These are phyloP conservation scores for Aspergillus cejpii DNA, from an alignment of 2,329 filamentous ascomycete genomes.

Conservation along the genomic window DNA sequence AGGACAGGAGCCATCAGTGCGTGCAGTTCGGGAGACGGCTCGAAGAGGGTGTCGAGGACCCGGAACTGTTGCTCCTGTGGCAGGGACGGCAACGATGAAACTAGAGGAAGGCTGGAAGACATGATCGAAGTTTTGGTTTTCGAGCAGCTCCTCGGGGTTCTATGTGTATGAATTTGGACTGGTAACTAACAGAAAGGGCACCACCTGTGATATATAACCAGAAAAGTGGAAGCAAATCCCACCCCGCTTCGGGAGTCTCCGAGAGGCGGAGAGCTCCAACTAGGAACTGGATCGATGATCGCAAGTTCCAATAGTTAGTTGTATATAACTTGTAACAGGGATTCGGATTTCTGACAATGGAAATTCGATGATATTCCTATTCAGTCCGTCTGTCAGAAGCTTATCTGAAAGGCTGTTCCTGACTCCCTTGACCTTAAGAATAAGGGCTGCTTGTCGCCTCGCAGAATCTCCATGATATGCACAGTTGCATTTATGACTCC, in stretches of 20 bases:
- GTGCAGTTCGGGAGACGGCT: conserved; percentile 70
- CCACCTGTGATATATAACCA: conserved; percentile 1
- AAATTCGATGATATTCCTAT: background rate
- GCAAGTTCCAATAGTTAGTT: no score
- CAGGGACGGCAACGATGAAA: conserved; percentile 51
- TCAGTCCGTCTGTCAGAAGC: background rate
- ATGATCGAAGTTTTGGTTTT: conserved; percentile 9
- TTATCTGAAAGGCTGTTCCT: background rate
- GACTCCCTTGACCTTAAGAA: no score
- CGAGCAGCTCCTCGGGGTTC: background rate
- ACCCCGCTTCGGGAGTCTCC: conserved; percentile 23
- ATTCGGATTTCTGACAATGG: no score
- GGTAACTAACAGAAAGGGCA: no score
- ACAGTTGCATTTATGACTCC: no score
- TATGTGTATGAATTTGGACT: background rate
- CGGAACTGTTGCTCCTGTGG: conserved; percentile 47
- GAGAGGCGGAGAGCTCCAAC: conserved; percentile 21
- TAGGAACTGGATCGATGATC: background rate
- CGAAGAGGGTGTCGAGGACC: conserved; percentile 73
- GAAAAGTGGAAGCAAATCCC: background rate
- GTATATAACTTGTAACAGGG: no score
- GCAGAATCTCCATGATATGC: background rate
- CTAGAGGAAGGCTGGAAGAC: conserved; percentile 48
- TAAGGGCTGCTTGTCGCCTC: background rate
- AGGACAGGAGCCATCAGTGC: conserved; percentile 62